These are phyloP conservation scores for Aspergillus felis DNA, from an alignment of 2,329 filamentous ascomycete species.

Conservation along the genomic window DNA sequence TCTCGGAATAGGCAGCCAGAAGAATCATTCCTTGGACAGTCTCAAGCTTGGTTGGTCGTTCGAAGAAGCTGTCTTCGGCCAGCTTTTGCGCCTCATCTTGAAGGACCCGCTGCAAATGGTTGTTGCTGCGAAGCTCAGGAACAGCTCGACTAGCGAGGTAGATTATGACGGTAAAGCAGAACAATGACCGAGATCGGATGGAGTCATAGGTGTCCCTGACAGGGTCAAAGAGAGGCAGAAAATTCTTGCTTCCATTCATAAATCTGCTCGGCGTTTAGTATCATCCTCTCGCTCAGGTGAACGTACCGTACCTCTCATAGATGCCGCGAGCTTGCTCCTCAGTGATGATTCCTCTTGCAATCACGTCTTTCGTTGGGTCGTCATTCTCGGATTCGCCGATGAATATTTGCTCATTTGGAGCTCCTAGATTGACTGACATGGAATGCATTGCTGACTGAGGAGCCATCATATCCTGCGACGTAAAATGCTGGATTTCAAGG, in stretches of 20 bases:
- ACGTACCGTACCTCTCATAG: conserved; percentile 29
- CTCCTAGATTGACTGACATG: conserved; percentile 33
- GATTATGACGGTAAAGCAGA: conserved; percentile 35
- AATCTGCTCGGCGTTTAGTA: conserved; percentile 18
- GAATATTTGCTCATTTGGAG: conserved; percentile 27
- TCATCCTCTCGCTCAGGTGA: background rate
- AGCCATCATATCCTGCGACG: conserved; percentile 35
- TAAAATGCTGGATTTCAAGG: conserved; percentile 31
- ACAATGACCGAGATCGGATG: conserved; percentile 32
- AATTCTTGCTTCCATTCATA: conserved; percentile 31
- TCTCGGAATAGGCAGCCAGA: conserved; percentile 34
- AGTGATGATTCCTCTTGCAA: conserved; percentile 29
- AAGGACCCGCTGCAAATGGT: conserved; percentile 31
- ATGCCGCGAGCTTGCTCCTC: conserved; percentile 32
- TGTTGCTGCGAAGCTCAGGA: conserved; percentile 27
- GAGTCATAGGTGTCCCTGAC: conserved; percentile 36
- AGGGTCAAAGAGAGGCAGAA: conserved; percentile 31
- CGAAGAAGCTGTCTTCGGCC: conserved; percentile 36
- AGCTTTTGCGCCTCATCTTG: conserved; percentile 34
- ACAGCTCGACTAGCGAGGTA: conserved; percentile 34
- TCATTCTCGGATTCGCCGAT: conserved; percentile 27
- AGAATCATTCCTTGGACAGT: conserved; percentile 36
- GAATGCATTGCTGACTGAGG: conserved; percentile 33
- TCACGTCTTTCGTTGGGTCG: conserved; percentile 27
- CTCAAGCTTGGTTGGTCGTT: conserved; percentile 33